Evolutionary conservation across 768 basidiomycete species (phyloP), one percentile per base, ranked within the genome.

Genomic region (Lanmaoa pseudosensibilis): DNA sequence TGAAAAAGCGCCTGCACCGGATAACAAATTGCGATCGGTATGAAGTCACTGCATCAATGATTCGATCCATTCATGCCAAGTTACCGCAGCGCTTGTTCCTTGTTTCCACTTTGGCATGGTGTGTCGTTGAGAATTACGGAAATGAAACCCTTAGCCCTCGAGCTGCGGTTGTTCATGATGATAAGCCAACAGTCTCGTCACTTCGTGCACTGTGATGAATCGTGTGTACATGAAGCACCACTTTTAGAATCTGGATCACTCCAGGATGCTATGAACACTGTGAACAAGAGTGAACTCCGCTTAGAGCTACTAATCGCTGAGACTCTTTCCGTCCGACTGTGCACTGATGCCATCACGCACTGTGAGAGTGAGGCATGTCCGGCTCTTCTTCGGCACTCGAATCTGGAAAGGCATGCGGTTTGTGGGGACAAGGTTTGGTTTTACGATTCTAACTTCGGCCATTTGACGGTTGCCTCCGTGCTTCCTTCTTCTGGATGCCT

Each of bases 81-180:
- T 15, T 32, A 34, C 44, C 38, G 37, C 53, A 46, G 46, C 25
- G 40, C 52, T n/a, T 9, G 5, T 19, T 2, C 25, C 0, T 64
- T 55, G 32, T 57, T 48, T 50, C 30, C 11, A 5, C 30, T 40
- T 54, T 33, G 50, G 34, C 2, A 32, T 11, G 15, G n/a, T 34
- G 46, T 8, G 36, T 25, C 43, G 19, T 33, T 19, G n/a, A 47
- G n/a, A 6, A 16, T 27, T 8, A 23, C 46, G 48, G 54, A 41
- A 39, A 57, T 57, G 55, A 57, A 64, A 49, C 56, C 46, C 54
- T 56, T 21, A 15, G 12, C 50, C 57, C 34, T 25, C 18, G 23
- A 49, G 27, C 46, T 39, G 45, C 43, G 46, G n/a, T 34, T 7
- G 12, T 33, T 30, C 18, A 41, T 23, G 27, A 25, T 46, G 39